Evolutionary conservation across 306 rosid genomes (phyloP).

Genomic region (Cicer cuneatum): DNA sequence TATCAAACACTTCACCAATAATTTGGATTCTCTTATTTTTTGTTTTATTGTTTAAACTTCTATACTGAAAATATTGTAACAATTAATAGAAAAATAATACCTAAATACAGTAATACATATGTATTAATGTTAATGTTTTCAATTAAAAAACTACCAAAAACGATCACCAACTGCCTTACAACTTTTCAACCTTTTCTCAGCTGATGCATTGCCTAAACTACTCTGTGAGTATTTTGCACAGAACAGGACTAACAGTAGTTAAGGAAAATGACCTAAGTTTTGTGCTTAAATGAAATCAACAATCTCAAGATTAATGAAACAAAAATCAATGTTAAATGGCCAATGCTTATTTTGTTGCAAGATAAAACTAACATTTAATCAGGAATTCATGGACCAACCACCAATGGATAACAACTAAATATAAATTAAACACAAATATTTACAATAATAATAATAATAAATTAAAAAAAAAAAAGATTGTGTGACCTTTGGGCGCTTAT

Average conservation of each 20-base stretch:
- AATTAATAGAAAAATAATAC: neutral
- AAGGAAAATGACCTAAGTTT: neutral
- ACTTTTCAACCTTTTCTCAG: neutral
- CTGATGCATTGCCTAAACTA: neutral
- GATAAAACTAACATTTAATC: slow-evolving; percentile 1
- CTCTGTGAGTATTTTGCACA: neutral
- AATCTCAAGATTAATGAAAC: slow-evolving; percentile 1
- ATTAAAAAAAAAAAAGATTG: neutral
- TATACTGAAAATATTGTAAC: neutral
- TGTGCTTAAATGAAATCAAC: neutral
- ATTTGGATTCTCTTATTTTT: neutral
- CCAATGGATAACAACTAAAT: neutral
- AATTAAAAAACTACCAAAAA: neutral
- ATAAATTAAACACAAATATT: neutral
- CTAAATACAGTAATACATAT: neutral
- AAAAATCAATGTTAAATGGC: neutral
- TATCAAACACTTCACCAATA: slow-evolving; percentile 1
- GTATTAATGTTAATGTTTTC: neutral
- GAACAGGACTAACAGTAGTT: neutral
- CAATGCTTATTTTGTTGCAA: neutral
- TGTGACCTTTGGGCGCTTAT: slow-evolving; percentile 85
- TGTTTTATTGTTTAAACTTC: neutral
- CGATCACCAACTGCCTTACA: neutral
- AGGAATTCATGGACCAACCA: neutral
- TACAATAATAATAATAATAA: too few species aligned